Percentiles rank a stretch among this genome's conserved stretches.
Evolutionary conservation across 805 yeast species (phyloP).

Genomic region (Teunomyces aglyptinius): DNA sequence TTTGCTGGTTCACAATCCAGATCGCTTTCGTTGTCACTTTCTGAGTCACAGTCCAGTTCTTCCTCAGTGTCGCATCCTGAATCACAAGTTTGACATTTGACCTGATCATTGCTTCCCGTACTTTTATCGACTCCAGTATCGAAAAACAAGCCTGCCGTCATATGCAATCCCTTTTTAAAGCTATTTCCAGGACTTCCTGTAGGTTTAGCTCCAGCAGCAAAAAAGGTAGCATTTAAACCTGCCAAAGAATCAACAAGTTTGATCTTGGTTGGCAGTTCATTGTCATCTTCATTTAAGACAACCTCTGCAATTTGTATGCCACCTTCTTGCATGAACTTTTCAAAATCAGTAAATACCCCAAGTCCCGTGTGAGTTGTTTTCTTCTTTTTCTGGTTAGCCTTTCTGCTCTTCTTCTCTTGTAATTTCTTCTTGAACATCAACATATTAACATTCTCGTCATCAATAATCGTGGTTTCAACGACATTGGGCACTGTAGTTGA

Average conservation of each 20-base stretch:
- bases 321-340: not conserved
- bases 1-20: not conserved
- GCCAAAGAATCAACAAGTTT: not conserved
- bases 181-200: not conserved
- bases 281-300: too few species aligned
- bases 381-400: not conserved
- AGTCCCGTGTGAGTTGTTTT: not conserved
- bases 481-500: not conserved
- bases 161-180: constrained; percentile 7
- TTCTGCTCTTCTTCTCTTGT: not conserved
- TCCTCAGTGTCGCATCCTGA: not conserved
- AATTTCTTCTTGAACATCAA: not conserved
- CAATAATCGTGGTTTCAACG: not conserved
- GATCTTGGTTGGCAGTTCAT: not conserved
- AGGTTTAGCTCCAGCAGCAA: not conserved
- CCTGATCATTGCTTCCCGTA: not conserved
- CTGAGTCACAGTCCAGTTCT: not conserved
- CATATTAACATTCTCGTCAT: not conserved
- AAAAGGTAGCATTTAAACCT: not conserved
- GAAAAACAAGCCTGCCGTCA: constrained; percentile 9
- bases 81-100: not conserved
- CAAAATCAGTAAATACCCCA: not conserved
- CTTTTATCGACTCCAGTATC: constrained; percentile 6
- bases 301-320: too few species aligned
- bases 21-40: not conserved